phyloP scores from a whole-genome alignment of 179 eudicot species.

The Beta lomatogona region DNA sequence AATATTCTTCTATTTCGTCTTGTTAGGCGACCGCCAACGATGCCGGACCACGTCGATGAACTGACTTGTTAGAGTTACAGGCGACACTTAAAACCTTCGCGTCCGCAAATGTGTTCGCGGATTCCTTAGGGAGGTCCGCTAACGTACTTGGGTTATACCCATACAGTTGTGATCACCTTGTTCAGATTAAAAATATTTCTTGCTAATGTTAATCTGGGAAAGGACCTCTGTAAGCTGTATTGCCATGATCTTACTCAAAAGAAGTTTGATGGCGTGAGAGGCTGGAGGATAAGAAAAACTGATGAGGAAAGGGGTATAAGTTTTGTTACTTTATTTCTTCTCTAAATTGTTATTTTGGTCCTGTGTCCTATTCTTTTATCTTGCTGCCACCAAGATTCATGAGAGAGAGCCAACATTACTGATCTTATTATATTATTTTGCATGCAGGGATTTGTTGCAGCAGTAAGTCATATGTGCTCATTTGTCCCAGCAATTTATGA shows the following conservation, averaged over 20 bases:
- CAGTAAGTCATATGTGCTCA: constrained; percentile 81
- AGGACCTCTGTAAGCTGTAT: background rate
- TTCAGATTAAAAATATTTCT: background rate
- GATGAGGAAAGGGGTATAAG: background rate
- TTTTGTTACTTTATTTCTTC: too few species aligned
- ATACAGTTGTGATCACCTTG: background rate
- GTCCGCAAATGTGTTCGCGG: too few species aligned
- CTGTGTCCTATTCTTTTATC: background rate
- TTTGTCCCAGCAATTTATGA: constrained; percentile 96
- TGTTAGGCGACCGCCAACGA: too few species aligned
- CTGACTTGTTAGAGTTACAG: too few species aligned
- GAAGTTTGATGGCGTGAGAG: background rate
- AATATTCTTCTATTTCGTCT: too few species aligned
- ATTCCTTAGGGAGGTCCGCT: too few species aligned
- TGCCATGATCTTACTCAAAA: background rate
- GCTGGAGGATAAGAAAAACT: background rate
- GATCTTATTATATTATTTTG: constrained; percentile 20
- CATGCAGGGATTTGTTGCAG: constrained; percentile 83
- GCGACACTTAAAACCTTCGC: too few species aligned
- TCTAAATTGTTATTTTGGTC: background rate
- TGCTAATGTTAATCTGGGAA: background rate
- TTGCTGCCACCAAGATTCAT: constrained; percentile 8
- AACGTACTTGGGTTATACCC: too few species aligned
- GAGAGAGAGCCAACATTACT: constrained; percentile 8
- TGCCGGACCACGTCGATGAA: too few species aligned